Evolutionary conservation across 2,329 filamentous ascomycete genomes (phyloP), one percentile per base, ranked within the genome.

Genomic region (Microdochium trichocladiopsis): DNA sequence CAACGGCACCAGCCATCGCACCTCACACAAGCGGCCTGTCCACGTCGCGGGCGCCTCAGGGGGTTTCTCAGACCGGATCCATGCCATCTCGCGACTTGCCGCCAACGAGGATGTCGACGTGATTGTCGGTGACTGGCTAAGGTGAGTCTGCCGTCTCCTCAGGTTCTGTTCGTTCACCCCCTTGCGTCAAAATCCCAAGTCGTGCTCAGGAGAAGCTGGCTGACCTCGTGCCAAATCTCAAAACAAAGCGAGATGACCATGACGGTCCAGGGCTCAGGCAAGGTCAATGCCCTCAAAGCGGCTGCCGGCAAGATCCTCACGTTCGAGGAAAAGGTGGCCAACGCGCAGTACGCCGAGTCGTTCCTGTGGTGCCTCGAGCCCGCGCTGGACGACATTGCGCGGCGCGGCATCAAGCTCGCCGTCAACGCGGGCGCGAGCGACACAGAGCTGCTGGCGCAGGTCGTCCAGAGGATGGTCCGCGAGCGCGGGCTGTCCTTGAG

Each of bases 41-140:
- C 61, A 63, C 25, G 61, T 67, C 21, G 64, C 57, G 4, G 63
- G 63, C 4, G 60, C 60, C 48, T 64, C 61, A 1, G 64, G 64
- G 12, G 63, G 62, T 9, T 65, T 66, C 56, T 59, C 59, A 22
- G 57, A 64, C 51, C 58, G 59, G 61, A 67, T 62, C 63, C 70
- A 51, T 49, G 60, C 62, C 52, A 64, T 64, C 18, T 48, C 45
- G 36, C 53, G 56, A 16, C 54, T 64, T 1, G 61, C 61, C 5
- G 53, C 48, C 10, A 56, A 63, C 47, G 52, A 53, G 4, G 55
- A 56, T 21, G 50, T 58, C 16, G 56, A 59, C 23, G 55, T 49
- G 28, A 51, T 59, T 22, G 52, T 59, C n/a, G 57, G 57, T 25
- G 57, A 58, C 52, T 58, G 55, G 56, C 51, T 59, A 16, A 37